Evolutionary conservation across 257 asterid genomes (phyloP), one percentile per base, ranked within the genome.

Genomic region (Cinchona pubescens): DNA sequence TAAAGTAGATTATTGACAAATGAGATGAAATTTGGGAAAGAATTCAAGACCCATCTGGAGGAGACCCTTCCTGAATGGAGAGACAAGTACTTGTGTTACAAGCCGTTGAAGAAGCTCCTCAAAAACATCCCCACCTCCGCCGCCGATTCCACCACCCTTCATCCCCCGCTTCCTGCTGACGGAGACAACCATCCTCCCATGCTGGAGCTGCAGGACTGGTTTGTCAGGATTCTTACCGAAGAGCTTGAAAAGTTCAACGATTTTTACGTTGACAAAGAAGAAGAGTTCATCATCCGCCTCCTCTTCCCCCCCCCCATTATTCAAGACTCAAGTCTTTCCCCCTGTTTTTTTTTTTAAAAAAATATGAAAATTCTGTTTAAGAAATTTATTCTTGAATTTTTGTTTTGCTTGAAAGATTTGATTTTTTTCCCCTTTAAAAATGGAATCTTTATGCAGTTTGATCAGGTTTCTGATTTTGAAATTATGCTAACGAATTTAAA

Each of bases 231-330:
- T 80, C 96, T 92, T 30, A 75, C 74, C 62, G 89, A 83, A 74
- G 98, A 95, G 76, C 87, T 95, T 51, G 89, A 90, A 67, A 95
- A 95, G 88, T 88, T 95, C 86, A 91, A 92, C 84, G 94, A 92
- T 85, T 95, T 95, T 83, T 95, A 88, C 90, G 97, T 95, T 86
- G 98, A 90, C 69, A 91, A 87, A 88, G 99, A 95, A 89, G 98
- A 88, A 81, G 96, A 88, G 16, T 86, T 92, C 81, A 85, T 91
- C 76, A 91, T 95, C 81, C 96, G 96, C 49, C 79, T 90, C n/a
- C n/a, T n/a, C n/a, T 27, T 8, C 19, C 19, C 37, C 19, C 11
- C 48, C 43, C 72, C 51, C 2, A 10, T 38, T 51, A 34, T 27
- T 59, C 10, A 1, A 56, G n/a, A n/a, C 21, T n/a, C n/a, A 37